These are phyloP conservation scores for Trypanosoma rangeli DNA, from an alignment of 208 protist genomes.

Conservation along the genomic window DNA sequence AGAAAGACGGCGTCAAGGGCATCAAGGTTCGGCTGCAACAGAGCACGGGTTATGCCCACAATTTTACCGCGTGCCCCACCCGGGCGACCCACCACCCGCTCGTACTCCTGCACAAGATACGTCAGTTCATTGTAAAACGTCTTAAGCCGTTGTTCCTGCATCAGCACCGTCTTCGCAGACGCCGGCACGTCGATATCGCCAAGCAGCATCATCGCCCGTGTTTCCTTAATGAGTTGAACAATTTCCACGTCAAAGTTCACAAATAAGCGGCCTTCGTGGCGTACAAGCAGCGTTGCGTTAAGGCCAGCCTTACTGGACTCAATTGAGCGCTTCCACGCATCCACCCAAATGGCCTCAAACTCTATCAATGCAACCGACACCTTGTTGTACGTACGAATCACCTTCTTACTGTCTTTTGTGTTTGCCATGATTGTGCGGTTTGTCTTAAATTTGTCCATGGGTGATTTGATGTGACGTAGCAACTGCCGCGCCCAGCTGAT, in stretches of 20 bases:
- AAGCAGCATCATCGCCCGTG: slow-evolving; percentile 92
- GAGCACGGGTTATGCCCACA: slow-evolving; percentile 81
- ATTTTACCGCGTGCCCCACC: slow-evolving; percentile 54
- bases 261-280: slow-evolving; percentile 93
- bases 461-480: slow-evolving; percentile 95
- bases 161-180: slow-evolving; percentile 85
- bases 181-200: slow-evolving; percentile 93
- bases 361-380: slow-evolving; percentile 93
- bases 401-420: slow-evolving; percentile 95
- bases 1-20: slow-evolving; percentile 90
- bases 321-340: slow-evolving; percentile 95
- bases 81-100: slow-evolving; percentile 78
- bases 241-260: slow-evolving; percentile 98
- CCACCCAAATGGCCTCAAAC: slow-evolving; percentile 96
- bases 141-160: slow-evolving; percentile 96
- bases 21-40: slow-evolving; percentile 91
- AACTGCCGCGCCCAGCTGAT: slow-evolving; percentile 96
- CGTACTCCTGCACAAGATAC: slow-evolving; percentile 91
- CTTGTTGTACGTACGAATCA: slow-evolving; percentile 97
- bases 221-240: slow-evolving; percentile 96
- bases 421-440: slow-evolving; percentile 94
- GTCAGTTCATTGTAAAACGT: slow-evolving; percentile 94
- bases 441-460: slow-evolving; percentile 96
- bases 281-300: slow-evolving; percentile 95
- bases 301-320: slow-evolving; percentile 93